phyloP scores from a whole-genome alignment of 1,284 basidiomycete species.

The Ustilago sp. region DNA sequence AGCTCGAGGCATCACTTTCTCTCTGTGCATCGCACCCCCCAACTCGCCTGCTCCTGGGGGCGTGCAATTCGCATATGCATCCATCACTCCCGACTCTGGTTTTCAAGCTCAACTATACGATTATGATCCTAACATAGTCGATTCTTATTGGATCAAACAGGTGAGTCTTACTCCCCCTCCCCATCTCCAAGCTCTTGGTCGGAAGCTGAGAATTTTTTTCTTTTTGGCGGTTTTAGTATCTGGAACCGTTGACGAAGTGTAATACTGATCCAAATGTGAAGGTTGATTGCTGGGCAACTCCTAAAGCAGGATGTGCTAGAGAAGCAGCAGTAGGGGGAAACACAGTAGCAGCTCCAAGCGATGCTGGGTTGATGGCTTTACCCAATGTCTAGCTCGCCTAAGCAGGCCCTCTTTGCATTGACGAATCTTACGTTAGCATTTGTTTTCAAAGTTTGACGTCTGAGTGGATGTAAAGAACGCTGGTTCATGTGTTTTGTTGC shows the following conservation, averaged over 20 bases:
- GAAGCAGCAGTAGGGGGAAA: background rate
- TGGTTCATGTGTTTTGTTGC: too few species aligned
- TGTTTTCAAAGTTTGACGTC: too few species aligned
- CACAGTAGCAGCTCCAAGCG: too few species aligned
- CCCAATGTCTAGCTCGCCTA: too few species aligned
- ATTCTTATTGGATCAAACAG: conserved; percentile 16
- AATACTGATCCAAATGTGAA: background rate
- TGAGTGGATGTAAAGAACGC: too few species aligned
- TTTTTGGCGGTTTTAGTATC: background rate
- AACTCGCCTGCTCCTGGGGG: background rate
- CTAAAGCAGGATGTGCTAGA: background rate
- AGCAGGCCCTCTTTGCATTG: too few species aligned
- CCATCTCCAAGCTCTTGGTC: background rate
- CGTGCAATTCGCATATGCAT: background rate
- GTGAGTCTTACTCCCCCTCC: background rate
- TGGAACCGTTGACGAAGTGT: background rate
- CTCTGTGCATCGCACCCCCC: background rate
- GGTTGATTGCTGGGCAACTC: conserved; percentile 13
- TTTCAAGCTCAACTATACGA: conserved; percentile 12
- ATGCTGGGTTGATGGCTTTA: too few species aligned
- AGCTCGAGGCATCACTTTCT: conserved; percentile 15
- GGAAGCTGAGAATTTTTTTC: background rate
- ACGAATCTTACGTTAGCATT: too few species aligned
- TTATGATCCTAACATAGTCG: background rate
- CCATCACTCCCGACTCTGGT: conserved; percentile 3